Base-by-base conservation (phyloP, 2,329 filamentous ascomycete genomes). In the Diaporthe citriasiana region DNA sequence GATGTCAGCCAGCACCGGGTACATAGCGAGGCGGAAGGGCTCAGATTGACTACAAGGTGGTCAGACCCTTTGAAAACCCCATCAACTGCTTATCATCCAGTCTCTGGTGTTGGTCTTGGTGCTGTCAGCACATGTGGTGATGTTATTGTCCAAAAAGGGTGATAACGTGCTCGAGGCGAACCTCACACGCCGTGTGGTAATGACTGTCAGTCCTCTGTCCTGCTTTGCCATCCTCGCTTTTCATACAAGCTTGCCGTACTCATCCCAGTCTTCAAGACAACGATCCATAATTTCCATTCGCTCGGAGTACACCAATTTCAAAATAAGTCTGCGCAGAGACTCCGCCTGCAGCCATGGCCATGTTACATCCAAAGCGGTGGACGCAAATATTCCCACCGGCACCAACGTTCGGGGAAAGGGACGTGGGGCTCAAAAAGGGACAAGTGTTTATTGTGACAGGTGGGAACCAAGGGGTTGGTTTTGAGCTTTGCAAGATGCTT, bases 401-500 rank as follows among this genome's bases (percentile, higher is more conserved):
- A 22, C 68, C 68, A 15, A 71, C 55, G 15, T 71, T 71, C 13
- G 45, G 40, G 15, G 55, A 59, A 33, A 50, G 12, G n/a, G 45
- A 71, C 13, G 40, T 71, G 27, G 51, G 40, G 3, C 55, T 38
- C 55, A 22, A 40, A n/a, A 42, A 50, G 6, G 68, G 68, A 9
- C 70, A 82, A 78, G 86, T 89, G 42, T 86, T 84, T 80, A 84
- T 90, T 57, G 83, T 90, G 27, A 90, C 79, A 0, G 79, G 79
- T 27, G 76, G 77, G 42, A 80, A 79, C 56, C 76, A 76, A 12
- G 80, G 80, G 85, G 81, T 89, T 19, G 88, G 88, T 38, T 82
- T 84, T 59, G 86, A 89, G 76, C 81, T 90, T 8, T 80, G 80
- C 47, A 84, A 84, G 59, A 84, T 90, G 9, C 83, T 91, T 19